Evolutionary conservation across 2,329 filamentous ascomycete species (phyloP).

Genomic region (Coniella vitis): DNA sequence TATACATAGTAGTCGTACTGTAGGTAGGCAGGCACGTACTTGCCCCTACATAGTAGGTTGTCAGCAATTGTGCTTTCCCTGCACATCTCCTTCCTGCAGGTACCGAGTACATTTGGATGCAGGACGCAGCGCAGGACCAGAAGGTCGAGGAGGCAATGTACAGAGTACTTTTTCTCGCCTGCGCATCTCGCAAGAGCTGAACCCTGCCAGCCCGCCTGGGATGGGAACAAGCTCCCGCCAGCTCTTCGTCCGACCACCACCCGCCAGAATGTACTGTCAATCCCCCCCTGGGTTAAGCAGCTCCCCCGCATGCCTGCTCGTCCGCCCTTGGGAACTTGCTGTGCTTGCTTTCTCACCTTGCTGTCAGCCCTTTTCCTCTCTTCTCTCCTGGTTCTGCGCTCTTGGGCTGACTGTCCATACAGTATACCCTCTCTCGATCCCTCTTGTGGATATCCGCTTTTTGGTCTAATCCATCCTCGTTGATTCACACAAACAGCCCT

Average conservation of each 20-base stretch:
- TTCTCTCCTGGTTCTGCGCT: slow-evolving; percentile 3
- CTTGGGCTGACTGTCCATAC: not conserved
- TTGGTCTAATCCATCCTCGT: slow-evolving; percentile 23
- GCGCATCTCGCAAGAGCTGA: too few relatives aligned
- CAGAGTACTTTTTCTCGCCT: too few relatives aligned
- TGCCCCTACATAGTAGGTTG: too few relatives aligned
- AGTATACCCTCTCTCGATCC: not conserved
- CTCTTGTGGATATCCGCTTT: slow-evolving; percentile 1
- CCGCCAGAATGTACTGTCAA: too few relatives aligned
- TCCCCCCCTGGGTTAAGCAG: too few relatives aligned
- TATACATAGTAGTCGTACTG: too few relatives aligned
- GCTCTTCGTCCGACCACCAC: not conserved
- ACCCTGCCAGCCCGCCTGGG: too few relatives aligned
- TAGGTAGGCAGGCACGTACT: too few relatives aligned
- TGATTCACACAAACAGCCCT: slow-evolving; percentile 6
- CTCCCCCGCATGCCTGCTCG: slow-evolving; percentile 15
- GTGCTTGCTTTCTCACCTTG: slow-evolving; percentile 19
- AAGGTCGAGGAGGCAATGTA: too few relatives aligned
- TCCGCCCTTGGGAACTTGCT: not conserved
- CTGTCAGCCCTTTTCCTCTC: slow-evolving; percentile 19
- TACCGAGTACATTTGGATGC: not conserved
- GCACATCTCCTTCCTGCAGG: not conserved
- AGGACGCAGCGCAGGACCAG: not conserved
- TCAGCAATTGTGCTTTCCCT: not conserved
- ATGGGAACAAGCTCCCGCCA: too few relatives aligned